These are phyloP conservation scores for Juglanconis sp. DNA, from an alignment of 2,329 filamentous ascomycete genomes.

Conservation along the genomic window DNA sequence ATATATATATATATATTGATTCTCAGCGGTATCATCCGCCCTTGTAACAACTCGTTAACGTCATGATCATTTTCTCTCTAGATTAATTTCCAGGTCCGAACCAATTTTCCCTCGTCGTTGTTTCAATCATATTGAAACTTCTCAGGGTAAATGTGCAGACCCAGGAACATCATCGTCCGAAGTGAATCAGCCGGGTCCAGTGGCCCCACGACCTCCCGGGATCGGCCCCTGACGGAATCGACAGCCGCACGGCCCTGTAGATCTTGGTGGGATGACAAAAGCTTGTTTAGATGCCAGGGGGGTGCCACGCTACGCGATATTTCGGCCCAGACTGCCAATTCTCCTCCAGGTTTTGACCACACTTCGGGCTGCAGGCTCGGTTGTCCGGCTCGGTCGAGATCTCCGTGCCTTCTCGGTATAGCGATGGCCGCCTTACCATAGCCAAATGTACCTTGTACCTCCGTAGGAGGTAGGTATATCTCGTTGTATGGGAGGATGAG, in stretches of 20 bases:
- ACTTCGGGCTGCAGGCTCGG: too few species aligned
- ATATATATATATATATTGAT: background rate
- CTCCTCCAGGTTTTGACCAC: too few species aligned
- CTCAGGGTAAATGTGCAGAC: background rate
- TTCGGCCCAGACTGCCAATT: too few species aligned
- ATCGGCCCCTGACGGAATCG: background rate
- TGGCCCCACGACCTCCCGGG: background rate
- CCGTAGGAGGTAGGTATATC: too few species aligned
- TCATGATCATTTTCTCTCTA: background rate
- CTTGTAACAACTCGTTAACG: background rate
- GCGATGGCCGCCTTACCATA: too few species aligned
- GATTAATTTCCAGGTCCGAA: background rate
- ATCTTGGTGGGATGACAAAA: background rate
- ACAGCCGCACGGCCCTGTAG: background rate
- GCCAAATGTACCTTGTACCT: too few species aligned
- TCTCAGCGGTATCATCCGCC: background rate
- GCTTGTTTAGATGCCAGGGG: background rate
- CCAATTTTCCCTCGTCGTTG: background rate
- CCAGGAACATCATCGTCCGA: slow-evolving; percentile 8
- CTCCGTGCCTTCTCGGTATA: too few species aligned
- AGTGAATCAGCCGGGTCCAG: background rate
- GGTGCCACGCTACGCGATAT: too few species aligned
- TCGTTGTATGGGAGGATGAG: too few species aligned
- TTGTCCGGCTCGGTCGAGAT: too few species aligned
- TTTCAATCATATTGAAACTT: slow-evolving; percentile 6